phyloP scores from a whole-genome alignment of 2,329 filamentous ascomycete genomes.

The Ophiostoma quercus region DNA sequence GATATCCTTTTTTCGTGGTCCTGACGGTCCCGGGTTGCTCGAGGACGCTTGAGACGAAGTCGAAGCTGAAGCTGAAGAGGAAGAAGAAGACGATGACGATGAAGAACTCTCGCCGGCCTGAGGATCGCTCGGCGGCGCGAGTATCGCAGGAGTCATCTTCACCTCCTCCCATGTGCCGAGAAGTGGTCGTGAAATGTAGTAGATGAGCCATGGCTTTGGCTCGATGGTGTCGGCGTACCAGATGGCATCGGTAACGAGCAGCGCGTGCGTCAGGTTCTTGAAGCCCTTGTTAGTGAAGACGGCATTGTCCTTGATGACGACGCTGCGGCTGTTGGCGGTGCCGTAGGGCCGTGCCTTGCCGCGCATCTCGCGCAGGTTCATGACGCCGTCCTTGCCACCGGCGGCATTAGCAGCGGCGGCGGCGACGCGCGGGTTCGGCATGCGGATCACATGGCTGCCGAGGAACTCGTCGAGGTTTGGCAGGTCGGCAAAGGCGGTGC shows the following conservation, averaged over 20 bases:
- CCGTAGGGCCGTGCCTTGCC: constrained; percentile 92
- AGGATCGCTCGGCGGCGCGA: constrained; percentile 37
- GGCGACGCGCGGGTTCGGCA: constrained; percentile 50
- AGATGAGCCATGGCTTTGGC: constrained; percentile 88
- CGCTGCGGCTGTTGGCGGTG: constrained; percentile 85
- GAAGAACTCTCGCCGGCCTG: background rate
- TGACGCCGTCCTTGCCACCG: constrained; percentile 52
- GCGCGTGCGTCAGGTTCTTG: constrained; percentile 83
- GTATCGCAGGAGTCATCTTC: constrained; percentile 61
- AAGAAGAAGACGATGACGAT: constrained; percentile 36
- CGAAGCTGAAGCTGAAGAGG: constrained; percentile 34
- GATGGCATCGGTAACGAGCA: constrained; percentile 73
- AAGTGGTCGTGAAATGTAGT: constrained; percentile 88
- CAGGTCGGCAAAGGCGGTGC: constrained; percentile 66
- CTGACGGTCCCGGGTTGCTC: constrained; percentile 38
- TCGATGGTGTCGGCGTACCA: constrained; percentile 90
- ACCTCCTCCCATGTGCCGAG: constrained; percentile 76
- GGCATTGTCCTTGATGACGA: constrained; percentile 88
- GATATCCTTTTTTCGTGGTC: constrained; percentile 79
- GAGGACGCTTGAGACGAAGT: constrained; percentile 36
- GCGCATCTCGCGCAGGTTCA: constrained; percentile 75
- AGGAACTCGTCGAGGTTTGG: constrained; percentile 90
- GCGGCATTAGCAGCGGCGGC: constrained; percentile 44
- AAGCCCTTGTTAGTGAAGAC: constrained; percentile 98
- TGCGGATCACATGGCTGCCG: constrained; percentile 89